These are phyloP conservation scores for Lenwebbia sp. DNA, from an alignment of 345 rosid genomes.

Conservation along the genomic window DNA sequence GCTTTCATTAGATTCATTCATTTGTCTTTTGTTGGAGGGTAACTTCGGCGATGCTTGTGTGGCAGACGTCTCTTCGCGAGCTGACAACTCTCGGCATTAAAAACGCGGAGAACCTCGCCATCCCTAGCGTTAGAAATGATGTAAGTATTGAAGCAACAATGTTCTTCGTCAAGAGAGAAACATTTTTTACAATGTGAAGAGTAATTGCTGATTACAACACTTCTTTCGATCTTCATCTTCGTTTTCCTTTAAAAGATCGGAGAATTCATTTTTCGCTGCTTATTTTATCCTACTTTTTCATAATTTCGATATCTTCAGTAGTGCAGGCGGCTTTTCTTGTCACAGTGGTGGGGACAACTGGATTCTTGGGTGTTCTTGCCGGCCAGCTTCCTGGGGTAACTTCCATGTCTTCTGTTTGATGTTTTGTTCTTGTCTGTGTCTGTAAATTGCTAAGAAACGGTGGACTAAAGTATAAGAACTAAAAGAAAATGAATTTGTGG, in stretches of 20 bases:
- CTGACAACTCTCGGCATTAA: conserved; percentile 70
- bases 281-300: neutral
- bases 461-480: neutral
- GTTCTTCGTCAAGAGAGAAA: neutral
- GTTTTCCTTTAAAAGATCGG: neutral
- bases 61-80: conserved; percentile 78
- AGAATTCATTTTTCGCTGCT: neutral
- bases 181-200: neutral
- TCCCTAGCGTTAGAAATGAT: conserved; percentile 94
- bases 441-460: neutral
- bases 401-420: neutral
- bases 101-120: conserved; percentile 85
- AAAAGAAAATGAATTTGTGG: neutral
- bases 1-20: neutral
- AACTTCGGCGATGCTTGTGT: neutral
- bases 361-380: conserved; percentile 69
- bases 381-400: conserved; percentile 96
- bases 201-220: neutral
- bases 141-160: conserved; percentile 22
- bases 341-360: conserved; percentile 82
- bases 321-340: conserved; percentile 93
- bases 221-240: neutral
- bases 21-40: neutral
- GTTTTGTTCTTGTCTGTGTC: neutral
- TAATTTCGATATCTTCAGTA: conserved; percentile 26